Evolutionary conservation across 2,329 filamentous ascomycete species (phyloP), one percentile per base, ranked within the genome.

Genomic region (Paraphaeosphaeria minitans): DNA sequence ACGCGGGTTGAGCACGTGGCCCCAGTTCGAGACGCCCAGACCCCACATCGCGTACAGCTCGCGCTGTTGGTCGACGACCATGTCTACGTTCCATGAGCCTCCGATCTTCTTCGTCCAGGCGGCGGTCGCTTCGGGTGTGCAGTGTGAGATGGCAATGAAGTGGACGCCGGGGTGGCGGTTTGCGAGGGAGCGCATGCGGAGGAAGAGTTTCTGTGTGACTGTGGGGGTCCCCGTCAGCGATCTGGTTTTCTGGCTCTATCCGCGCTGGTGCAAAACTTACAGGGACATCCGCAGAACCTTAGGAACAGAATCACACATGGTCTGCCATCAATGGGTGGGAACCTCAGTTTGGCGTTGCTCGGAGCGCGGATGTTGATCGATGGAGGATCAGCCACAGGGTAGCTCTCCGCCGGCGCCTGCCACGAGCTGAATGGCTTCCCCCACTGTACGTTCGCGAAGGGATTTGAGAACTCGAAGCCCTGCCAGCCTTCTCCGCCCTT

Each of bases 81-180:
- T 72, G 61, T 83, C 79, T 31, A 87, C 79, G 69, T 80, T 81
- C 82, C 85, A 85, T 14, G 83, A 77, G 58, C 85, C 85, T 69
- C 85, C 85, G 13, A 87, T 72, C 19, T 85, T 77, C 62, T 84
- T 82, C 47, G 86, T 66, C 85, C 85, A 87, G 62, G 83, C 83
- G 39, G 79, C 73, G 1, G 85, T 87, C 31, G 85, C 84, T 22
- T 80, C 76, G 4, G 78, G 72, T 9, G 85, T 87, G 41, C 85
- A 83, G 75, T 88, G 85, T 24, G 85, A 87, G 52, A 87, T 78
- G 62, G 85, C 85, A 56, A 87, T 78, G 76, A 84, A 87, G 58
- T 79, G 80, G 12, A 87, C 75, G 43, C 76, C 75, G 53, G 80
- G 76, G 64, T 85, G 78, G 52, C 81, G 81, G 71, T 82, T 84